Evolutionary conservation across 2,329 filamentous ascomycete species (phyloP), one percentile per base, ranked within the genome.

Genomic region (Microthyrium microscopicum): DNA sequence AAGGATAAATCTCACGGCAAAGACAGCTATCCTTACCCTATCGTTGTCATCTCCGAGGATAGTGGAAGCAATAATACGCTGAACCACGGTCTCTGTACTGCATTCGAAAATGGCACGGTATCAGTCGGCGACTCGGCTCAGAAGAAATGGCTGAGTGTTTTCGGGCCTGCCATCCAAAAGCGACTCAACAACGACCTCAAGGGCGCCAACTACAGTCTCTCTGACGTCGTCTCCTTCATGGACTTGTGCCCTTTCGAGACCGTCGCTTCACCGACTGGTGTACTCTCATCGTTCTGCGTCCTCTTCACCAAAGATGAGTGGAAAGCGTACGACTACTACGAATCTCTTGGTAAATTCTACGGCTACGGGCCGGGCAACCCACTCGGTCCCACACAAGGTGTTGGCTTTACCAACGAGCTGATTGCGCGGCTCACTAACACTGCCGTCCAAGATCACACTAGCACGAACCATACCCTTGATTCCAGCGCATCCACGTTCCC

Each of bases 171-270:
- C 1, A 80, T 93, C 41, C 65, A 67, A n/a, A 53, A 62, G 3
- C 71, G 81, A 5, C 55, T 93, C 26, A 83, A 85, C 48, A 45
- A 56, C 11, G 69, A 76, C 39, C 61, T 94, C 1, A 66, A 65
- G 0, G 77, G 78, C 3, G 73, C 69, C 4, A 71, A 77, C 39
- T 52, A 93, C 26, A 69, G 66, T 3, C 48, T 62, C 9, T 47
- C 58, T 1, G 73, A 87, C 21, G 70, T 73, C 1, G 60, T 84
- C 36, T 68, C 66, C 37, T 51, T 94, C 21, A 93, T 94, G 83
- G 83, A 93, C 45, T 62, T 93, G 39, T 94, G 85, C 47, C 76
- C 85, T 0, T 93, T 83, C 56, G 68, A 77, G 43, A 87, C 81
- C 0, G 72, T 92, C n/a, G 72, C 76, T 5, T 47, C 55, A 0